Conservation (phyloP, 78 protist genomes). For the Dictyostelium brefeldianum region DNA sequence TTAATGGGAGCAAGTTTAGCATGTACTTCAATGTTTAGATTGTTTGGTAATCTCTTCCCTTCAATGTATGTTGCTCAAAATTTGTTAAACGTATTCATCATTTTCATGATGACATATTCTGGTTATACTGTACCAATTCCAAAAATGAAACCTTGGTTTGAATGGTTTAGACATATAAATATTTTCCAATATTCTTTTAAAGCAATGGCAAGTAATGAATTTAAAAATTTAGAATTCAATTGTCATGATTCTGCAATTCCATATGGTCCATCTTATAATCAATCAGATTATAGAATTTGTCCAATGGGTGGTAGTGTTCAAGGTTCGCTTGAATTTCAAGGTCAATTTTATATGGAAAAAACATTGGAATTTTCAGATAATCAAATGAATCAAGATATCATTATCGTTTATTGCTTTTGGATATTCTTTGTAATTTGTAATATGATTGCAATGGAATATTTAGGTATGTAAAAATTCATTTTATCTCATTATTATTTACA, state of each 20-base stretch:
- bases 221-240: slow-evolving; percentile 4
- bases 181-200: slow-evolving; percentile 51
- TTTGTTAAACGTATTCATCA: slow-evolving; percentile 1
- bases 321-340: background rate
- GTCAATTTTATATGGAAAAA: background rate
- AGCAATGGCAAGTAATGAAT: slow-evolving; percentile 49
- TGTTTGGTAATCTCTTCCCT: slow-evolving; percentile 44
- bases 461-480: slow-evolving; percentile 1
- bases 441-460: slow-evolving; percentile 36
- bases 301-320: slow-evolving; percentile 16
- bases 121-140: slow-evolving; percentile 47
- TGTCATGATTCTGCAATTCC: slow-evolving; percentile 29
- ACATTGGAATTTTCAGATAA: background rate
- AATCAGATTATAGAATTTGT: slow-evolving; percentile 15
- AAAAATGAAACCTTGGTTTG: slow-evolving; percentile 74
- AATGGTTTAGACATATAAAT: slow-evolving; percentile 64
- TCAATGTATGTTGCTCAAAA: slow-evolving; percentile 28
- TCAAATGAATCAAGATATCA: slow-evolving; percentile 33
- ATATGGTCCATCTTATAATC: slow-evolving; percentile 31
- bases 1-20: slow-evolving; percentile 32
- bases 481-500: slow-evolving; percentile 22
- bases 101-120: slow-evolving; percentile 35
- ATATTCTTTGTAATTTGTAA: slow-evolving; percentile 8
- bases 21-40: slow-evolving; percentile 36
- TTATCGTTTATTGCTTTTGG: slow-evolving; percentile 25